phyloP scores from a whole-genome alignment of 1,284 basidiomycete species.

The Fomitopsis pinicola region DNA sequence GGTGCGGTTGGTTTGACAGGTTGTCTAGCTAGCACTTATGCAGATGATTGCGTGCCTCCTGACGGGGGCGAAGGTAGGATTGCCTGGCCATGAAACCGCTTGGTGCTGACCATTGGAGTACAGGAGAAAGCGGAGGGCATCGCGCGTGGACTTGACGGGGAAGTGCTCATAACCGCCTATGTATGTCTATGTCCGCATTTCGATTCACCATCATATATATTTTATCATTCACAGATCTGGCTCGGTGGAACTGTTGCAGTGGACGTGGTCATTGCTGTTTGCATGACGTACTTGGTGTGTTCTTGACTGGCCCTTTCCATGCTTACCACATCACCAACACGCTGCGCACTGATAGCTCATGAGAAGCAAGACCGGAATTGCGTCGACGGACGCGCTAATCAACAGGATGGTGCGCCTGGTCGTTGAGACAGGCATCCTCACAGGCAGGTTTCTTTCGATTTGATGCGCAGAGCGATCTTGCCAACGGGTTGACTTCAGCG shows the following conservation, averaged over 20 bases:
- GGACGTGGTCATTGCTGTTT: slow-evolving; percentile 15
- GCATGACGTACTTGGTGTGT: slow-evolving; percentile 16
- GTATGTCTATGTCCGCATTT: neutral
- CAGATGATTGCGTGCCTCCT: neutral
- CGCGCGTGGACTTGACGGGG: neutral
- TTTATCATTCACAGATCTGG: neutral
- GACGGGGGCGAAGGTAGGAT: neutral
- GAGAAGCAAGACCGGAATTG: slow-evolving; percentile 9
- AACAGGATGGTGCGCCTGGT: slow-evolving; percentile 11
- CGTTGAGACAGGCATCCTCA: slow-evolving; percentile 16
- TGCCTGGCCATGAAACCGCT: neutral
- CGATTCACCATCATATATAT: neutral
- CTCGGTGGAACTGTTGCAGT: slow-evolving; percentile 10
- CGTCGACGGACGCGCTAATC: slow-evolving; percentile 10
- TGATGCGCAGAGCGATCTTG: neutral
- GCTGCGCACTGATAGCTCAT: neutral
- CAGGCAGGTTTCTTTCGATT: slow-evolving; percentile 6
- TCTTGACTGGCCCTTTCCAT: neutral
- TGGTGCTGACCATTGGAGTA: neutral
- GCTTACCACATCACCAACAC: neutral
- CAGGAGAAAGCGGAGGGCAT: neutral
- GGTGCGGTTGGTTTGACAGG: neutral
- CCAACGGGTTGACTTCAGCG: neutral
- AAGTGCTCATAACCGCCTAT: neutral
- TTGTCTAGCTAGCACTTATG: neutral